phyloP scores from a whole-genome alignment of 306 rosid species.

The Morella rubra region DNA sequence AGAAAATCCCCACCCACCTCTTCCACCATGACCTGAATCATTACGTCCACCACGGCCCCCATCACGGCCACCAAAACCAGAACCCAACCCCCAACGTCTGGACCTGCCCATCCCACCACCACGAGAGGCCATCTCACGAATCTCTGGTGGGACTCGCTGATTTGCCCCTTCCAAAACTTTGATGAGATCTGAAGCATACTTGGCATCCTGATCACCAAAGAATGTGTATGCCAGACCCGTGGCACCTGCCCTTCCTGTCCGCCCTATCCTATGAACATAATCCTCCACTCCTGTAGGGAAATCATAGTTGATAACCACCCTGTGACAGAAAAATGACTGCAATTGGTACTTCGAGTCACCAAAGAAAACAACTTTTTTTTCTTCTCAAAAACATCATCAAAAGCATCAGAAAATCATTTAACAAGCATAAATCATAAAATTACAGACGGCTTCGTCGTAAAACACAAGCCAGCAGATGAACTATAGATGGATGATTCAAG shows the following conservation, averaged over 20 bases:
- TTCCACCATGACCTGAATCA: constrained; percentile 66
- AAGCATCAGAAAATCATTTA: not conserved
- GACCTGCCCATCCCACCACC: constrained; percentile 88
- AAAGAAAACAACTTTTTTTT: not conserved
- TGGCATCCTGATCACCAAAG: constrained; percentile 93
- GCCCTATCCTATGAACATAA: constrained; percentile 98
- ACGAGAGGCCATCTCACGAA: constrained; percentile 78
- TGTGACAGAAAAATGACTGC: constrained; percentile 29
- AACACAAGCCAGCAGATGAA: not conserved
- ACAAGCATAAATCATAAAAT: not conserved
- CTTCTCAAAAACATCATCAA: not conserved
- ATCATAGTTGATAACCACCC: constrained; percentile 95
- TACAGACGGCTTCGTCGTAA: not conserved
- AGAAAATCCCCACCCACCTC: constrained; percentile 53
- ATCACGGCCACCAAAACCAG: constrained; percentile 44
- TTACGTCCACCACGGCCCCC: constrained; percentile 67
- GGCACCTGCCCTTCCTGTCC: constrained; percentile 99
- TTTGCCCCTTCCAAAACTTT: constrained; percentile 97
- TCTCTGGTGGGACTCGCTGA: constrained; percentile 80
- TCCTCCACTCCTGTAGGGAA: constrained; percentile 99
- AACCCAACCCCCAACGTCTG: constrained; percentile 75
- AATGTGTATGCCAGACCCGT: constrained; percentile 91
- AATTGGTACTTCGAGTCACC: constrained; percentile 13
- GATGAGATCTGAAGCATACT: constrained; percentile 85
- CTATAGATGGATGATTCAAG: not conserved